Conservation (phyloP, 2,329 filamentous ascomycete genomes). For the Cercospora citrullina region DNA sequence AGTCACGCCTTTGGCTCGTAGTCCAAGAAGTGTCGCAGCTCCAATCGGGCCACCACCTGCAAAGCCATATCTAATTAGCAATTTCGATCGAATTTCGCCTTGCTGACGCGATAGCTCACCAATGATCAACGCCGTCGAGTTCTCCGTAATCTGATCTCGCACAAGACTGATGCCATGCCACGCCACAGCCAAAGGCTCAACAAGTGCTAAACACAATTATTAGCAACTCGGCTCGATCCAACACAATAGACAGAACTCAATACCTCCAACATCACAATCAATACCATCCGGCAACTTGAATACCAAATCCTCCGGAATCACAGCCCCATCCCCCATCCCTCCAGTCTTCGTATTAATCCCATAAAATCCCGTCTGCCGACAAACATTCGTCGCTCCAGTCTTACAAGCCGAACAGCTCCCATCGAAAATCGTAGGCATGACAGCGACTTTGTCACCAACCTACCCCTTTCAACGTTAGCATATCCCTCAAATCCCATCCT, state of each 20-base stretch:
- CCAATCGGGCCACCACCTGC: slow-evolving; percentile 16
- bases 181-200: slow-evolving; percentile 17
- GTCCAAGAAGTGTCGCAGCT: slow-evolving; percentile 12
- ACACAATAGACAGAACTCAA: not conserved
- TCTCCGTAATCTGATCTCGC: not conserved
- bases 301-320: slow-evolving; percentile 8
- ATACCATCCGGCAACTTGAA: slow-evolving; percentile 16
- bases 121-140: slow-evolving; percentile 12
- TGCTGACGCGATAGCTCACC: not conserved
- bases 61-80: not conserved
- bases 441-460: slow-evolving; percentile 19
- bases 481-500: not conserved
- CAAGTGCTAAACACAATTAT: not conserved
- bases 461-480: not conserved
- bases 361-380: slow-evolving; percentile 9
- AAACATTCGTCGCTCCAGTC: slow-evolving; percentile 11
- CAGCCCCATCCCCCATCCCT: slow-evolving; percentile 16
- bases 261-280: slow-evolving; percentile 18
- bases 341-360: slow-evolving; percentile 17
- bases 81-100: not conserved
- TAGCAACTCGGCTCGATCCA: not conserved
- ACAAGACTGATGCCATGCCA: slow-evolving; percentile 14
- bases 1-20: slow-evolving; percentile 14
- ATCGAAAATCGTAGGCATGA: slow-evolving; percentile 16
- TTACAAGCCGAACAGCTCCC: slow-evolving; percentile 14